Base-by-base conservation (phyloP, 441 rosid genomes). In the Syzygium syzygioides region DNA sequence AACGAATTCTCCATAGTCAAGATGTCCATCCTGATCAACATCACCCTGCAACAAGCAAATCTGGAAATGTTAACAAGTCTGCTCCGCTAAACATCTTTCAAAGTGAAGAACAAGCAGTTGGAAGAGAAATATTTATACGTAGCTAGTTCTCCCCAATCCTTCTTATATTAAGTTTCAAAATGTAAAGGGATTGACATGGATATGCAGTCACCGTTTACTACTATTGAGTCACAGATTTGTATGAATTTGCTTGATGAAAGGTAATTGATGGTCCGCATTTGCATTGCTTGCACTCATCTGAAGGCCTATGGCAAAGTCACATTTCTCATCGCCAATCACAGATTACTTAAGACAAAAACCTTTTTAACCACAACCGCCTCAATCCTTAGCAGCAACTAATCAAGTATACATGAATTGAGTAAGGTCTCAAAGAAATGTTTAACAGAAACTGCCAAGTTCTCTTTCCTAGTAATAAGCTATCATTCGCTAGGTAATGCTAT, bases 1-100 rank as follows among this genome's bases (percentile, higher is more conserved):
- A 87, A 95, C 94, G 89, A 95, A 95, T 91, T 95, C 98, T 17
- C 91, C 95, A 2, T 93, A 95, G 89, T 95, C 95, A 87, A 95
- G 90, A 83, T 91, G 90, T 86, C 96, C 96, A 90, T 95, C 96
- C 88, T 85, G 89, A 85, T 95, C 98, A 5, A 91, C 92, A 92
- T 95, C 96, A 62, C 96, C 98, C 98, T 95, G 91, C 66, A 8
- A 85, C 17, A 71, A 71, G 83, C 50, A 71, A 41, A 71, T 12
- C 50, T 17, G 0, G 83, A 71, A 45, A 71, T 37, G 50, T 71
- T 7, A 71, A 37, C 83, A 71, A 71, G 52, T 37, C 45, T 71
- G 83, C n/a, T 37, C 83, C 45, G n/a, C 52, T 37, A 41, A 71
- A 37, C 52, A 37, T 71, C 83, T 23, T 37, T 37, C n/a, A 71